Base-by-base conservation (phyloP, 2,329 filamentous ascomycete species). In the Pyrenochaeta sp. region DNA sequence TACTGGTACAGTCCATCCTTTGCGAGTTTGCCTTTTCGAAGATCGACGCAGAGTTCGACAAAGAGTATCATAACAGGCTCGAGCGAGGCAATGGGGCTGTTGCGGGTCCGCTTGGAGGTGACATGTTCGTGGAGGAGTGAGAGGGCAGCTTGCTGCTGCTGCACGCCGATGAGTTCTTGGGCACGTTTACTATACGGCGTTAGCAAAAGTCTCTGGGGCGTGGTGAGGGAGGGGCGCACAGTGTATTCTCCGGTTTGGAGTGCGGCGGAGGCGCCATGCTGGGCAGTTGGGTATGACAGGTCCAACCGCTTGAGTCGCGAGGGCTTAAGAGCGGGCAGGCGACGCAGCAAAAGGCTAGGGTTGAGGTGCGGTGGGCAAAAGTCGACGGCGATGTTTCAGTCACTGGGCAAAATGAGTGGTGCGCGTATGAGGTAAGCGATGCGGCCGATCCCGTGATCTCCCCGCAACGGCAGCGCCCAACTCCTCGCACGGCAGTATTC, bases 1-100 rank as follows among this genome's bases (percentile, higher is more conserved):
- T 99, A 99, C 79, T 97, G 95, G 79, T 98, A 99, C 43, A 99
- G 85, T 58, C 95, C 95, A 82, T 99, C 95, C 85, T 99, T 99
- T 78, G 94, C 95, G 57, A 95, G 86, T 81, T 99, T 99, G 70
- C 95, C 95, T 82, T 98, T 99, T 82, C 95, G 92, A 72, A 97
- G 88, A 74, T 98, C 94, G 72, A 99, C 95, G 66, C 91, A 97
- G 55, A 98, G 87, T 80, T 98, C 92, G 72, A 99, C 94, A 75
- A 99, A 89, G 66, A 97, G 89, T 79, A 98, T 85, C 93, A 99
- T 98, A 66, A 99, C 94, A 64, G 95, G 95, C 87, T 99, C 95
- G 74, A 99, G 83, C 48, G 93, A 96, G 63, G 90, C 87, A 83
- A 98, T 98, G 70, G 95, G 93, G 72, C 91, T 95, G 88, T 96